Base-by-base conservation (phyloP, 179 eudicot species). In the Spergularia azorica region DNA sequence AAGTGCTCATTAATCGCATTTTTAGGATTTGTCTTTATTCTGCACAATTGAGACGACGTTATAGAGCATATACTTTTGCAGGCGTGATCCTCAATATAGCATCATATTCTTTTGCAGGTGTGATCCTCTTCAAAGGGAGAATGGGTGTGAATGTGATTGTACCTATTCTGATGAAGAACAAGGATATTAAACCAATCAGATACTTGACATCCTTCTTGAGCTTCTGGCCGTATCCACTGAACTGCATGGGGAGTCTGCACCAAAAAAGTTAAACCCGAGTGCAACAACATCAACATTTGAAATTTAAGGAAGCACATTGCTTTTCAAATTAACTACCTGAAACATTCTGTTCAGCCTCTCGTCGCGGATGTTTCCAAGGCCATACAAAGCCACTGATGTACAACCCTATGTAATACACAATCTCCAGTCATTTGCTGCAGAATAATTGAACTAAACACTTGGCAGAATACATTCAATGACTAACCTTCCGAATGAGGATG, bases 201-300 rank as follows among this genome's bases (percentile, higher is more conserved):
- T 71, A 90, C 89, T 84, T 94, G 83, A 80, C 89, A 90, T 38
- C 86, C 94, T 77, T 89, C 93, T 80, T 90, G 92, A 79, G 87
- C 86, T 86, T 95, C 99, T 72, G 99, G 99, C 58, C 99, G 88
- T 92, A 96, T 96, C 99, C 99, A 96, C 81, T 96, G 99, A 73
- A 96, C 94, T 54, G 98, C 94, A 86, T 96, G 99, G 15, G 99
- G 99, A n/a, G 99, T 96, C 99, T 95, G 84, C 56, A 3, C 32
- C 54, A 73, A 62, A 26, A 54, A 75, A 21, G 17, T 43, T 56
- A 74, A 75, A 77, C 59, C 70, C 67, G 54, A n/a, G 60, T 74
- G 50, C 26, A 36, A 55, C 10, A 32, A 20, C 54, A 70, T 70
- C 9, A 43, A 43, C 43, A 56, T 82, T 46, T 46, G 20, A 73